Evolutionary conservation across 2,329 filamentous ascomycete genomes (phyloP), one percentile per base, ranked within the genome.

Genomic region (Rutstroemia sp.): DNA sequence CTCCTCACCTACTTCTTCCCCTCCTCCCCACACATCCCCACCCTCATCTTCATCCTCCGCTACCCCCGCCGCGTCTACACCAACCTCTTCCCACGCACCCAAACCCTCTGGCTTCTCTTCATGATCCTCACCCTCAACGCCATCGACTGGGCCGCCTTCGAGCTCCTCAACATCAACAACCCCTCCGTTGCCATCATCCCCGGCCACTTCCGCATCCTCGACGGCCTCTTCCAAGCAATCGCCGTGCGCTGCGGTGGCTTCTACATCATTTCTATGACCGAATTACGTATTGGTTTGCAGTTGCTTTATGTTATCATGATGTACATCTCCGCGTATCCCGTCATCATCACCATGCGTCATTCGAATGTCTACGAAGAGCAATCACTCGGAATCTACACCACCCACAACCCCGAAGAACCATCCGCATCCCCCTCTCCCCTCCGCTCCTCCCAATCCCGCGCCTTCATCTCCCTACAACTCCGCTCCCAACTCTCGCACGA

Each of bases 291-390:
- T 14, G 54, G 54, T 0, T 6, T 47, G 5, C 49, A 53, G 58
- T 75, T 86, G 0, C 69, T 82, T 2, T 85, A 83, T 62, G 73
- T 85, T 12, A 75, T 85, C 55, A 83, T 85, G 74, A 86, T 86
- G 80, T 86, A 86, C 67, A 80, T 86, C 44, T 81, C 81, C 0
- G 80, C 78, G 2, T 85, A 83, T 58, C 83, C 83, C 0, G 77
- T 85, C 21, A 78, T 80, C 25, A 81, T 86, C 58, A 82, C 79
- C 1, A 80, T 86, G 71, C 79, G 85, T 27, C 82, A 85, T 66
- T 86, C 84, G 41, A 88, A 88, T 65, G 81, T 87, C 30, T 89
- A 89, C 65, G 85, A 88, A 66, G 85, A 89, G 64, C 76, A 82
- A 6, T 84, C 81, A 0, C 73, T 88, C 1, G 84, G 84, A 0